A percentile compares a stretch with the other conserved stretches of the same genome.
Evolutionary conservation across 371 early-diverging fungal genomes (phyloP).

Genomic region (Mortierella sp.): DNA sequence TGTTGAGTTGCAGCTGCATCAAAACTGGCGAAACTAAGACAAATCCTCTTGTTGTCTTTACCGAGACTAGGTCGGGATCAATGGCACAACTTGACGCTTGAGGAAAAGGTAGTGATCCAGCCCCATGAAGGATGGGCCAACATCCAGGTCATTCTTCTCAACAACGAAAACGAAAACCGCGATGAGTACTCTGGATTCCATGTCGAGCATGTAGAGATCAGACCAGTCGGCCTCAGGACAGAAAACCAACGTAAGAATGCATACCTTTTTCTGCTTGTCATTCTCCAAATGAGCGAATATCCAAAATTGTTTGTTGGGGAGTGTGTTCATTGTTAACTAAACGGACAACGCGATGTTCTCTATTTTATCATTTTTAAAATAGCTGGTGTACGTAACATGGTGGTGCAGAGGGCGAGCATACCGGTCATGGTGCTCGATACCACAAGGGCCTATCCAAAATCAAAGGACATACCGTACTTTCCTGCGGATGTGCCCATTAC

Average conservation of each 20-base stretch:
- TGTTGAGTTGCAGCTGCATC: not conserved
- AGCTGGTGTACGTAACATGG: constrained; percentile 29
- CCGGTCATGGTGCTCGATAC: constrained; percentile 36
- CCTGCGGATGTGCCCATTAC: constrained; percentile 34
- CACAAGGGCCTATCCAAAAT: not conserved
- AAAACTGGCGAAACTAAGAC: not conserved
- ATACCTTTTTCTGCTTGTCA: not conserved
- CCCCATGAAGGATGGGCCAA: constrained; percentile 34
- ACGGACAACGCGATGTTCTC: not conserved
- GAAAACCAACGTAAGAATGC: constrained; percentile 27
- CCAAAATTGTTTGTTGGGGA: not conserved
- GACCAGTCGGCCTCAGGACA: constrained; percentile 17
- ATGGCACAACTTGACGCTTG: constrained; percentile 47
- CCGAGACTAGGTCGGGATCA: constrained; percentile 21
- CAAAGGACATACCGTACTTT: constrained; percentile 7
- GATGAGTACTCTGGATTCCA: constrained; percentile 40
- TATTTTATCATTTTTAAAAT: not conserved
- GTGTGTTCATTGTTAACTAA: not conserved
- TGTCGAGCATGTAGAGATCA: constrained; percentile 48
- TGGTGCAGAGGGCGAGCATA: constrained; percentile 23
- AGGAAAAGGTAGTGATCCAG: constrained; percentile 44
- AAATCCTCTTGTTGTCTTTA: not conserved
- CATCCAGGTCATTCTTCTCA: constrained; percentile 32
- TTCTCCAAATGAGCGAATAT: not conserved
- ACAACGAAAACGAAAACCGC: constrained; percentile 35